Evolutionary conservation across 164 flowering plant species (phyloP).

Genomic region (Sextonia rubra): DNA sequence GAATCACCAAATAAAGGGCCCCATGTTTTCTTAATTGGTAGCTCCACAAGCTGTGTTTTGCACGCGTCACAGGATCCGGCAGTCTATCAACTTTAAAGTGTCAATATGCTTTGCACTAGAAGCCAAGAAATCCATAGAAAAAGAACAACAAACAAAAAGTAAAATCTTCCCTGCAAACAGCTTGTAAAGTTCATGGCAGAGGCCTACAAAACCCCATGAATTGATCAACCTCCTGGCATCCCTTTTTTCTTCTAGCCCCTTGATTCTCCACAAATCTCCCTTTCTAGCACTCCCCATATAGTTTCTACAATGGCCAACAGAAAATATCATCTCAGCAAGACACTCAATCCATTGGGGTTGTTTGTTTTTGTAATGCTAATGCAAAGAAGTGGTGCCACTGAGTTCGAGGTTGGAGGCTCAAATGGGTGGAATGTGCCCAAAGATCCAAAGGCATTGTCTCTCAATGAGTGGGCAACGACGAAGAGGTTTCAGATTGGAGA

Average conservation of each 20-base stretch:
- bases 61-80: not conserved
- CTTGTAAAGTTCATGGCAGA: not conserved
- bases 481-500: constrained; percentile 64
- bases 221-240: not conserved
- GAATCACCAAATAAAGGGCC: not conserved
- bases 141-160: not conserved
- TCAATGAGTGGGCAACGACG: constrained; percentile 72
- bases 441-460: constrained; percentile 25
- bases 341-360: constrained; percentile 24
- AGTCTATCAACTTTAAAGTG: not conserved
- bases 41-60: not conserved
- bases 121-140: constrained; percentile 9
- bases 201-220: constrained; percentile 3
- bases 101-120: constrained; percentile 12
- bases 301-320: constrained; percentile 25
- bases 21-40: not conserved
- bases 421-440: constrained; percentile 52
- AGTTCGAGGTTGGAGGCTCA: constrained; percentile 55
- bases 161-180: not conserved
- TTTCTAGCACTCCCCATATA: not conserved
- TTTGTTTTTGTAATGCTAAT: constrained; percentile 31
- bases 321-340: constrained; percentile 8
- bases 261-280: not conserved
- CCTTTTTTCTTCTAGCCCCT: not conserved
- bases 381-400: constrained; percentile 34